phyloP scores from a whole-genome alignment of 2,329 filamentous ascomycete species.

The Orbilia brochopaga region DNA sequence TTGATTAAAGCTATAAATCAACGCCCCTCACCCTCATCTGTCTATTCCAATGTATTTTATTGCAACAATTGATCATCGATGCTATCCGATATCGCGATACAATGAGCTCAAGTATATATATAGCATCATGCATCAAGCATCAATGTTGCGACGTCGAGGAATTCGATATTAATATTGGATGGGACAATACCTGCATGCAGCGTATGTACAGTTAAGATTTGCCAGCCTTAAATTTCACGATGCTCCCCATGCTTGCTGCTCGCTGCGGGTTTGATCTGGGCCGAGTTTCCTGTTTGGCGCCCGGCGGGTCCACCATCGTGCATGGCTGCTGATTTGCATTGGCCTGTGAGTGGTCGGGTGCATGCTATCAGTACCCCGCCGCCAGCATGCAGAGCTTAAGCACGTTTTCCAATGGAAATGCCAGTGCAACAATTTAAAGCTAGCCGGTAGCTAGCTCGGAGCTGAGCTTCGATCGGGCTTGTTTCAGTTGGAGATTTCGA shows the following conservation, averaged over 20 bases:
- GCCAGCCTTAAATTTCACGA: background rate
- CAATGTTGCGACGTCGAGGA: too few species aligned
- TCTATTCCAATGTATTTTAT: slow-evolving; percentile 3
- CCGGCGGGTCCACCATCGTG: slow-evolving; percentile 30
- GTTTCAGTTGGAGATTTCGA: slow-evolving; percentile 4
- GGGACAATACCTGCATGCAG: background rate
- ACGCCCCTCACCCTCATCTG: background rate
- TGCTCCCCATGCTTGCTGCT: background rate
- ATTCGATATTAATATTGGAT: slow-evolving; percentile 2
- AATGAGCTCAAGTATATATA: too few species aligned
- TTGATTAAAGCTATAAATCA: background rate
- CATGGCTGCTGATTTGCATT: slow-evolving; percentile 16
- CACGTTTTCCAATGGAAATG: background rate
- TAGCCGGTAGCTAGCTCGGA: background rate
- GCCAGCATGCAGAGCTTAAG: slow-evolving; percentile 12
- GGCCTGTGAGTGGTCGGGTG: slow-evolving; percentile 22
- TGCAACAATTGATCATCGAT: too few species aligned
- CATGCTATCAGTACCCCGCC: slow-evolving; percentile 20
- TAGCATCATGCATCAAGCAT: too few species aligned
- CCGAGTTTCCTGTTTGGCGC: slow-evolving; percentile 42
- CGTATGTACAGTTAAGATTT: background rate
- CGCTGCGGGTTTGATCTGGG: slow-evolving; percentile 19
- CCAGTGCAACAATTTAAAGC: background rate
- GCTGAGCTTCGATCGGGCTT: background rate
- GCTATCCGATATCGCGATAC: too few species aligned